phyloP scores from a whole-genome alignment of 2,329 filamentous ascomycete species.

The Polytolypa hystricis region DNA sequence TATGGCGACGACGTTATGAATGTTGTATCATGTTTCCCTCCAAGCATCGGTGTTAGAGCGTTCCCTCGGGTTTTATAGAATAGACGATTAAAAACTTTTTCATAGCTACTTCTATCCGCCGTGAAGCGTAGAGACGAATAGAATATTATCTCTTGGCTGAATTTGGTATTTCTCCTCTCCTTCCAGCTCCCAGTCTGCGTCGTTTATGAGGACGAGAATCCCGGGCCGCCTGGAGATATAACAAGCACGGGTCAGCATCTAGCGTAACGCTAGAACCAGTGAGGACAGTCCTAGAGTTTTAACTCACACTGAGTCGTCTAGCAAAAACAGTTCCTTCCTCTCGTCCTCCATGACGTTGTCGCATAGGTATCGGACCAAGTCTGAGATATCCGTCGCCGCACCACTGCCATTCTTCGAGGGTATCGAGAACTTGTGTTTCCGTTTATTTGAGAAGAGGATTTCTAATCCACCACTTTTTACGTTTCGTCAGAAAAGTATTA shows the following conservation, averaged over 20 bases:
- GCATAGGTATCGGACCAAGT: conserved; percentile 69
- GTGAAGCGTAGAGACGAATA: conserved; percentile 94
- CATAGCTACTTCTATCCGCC: conserved; percentile 52
- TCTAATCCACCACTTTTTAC: conserved; percentile 70
- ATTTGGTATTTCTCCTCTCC: conserved; percentile 86
- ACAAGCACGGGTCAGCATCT: too few relatives aligned
- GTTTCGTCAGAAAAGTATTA: conserved; percentile 7
- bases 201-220: conserved; percentile 93
- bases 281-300: too few relatives aligned
- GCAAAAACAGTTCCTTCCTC: conserved; percentile 77
- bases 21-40: too few relatives aligned
- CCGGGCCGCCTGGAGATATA: conserved; percentile 64
- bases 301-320: conserved; percentile 77
- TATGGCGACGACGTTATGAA: too few relatives aligned
- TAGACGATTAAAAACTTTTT: background rate
- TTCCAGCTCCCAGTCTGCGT: conserved; percentile 96
- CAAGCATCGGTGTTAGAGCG: background rate
- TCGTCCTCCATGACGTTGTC: conserved; percentile 73
- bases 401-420: conserved; percentile 52
- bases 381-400: conserved; percentile 56
- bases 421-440: conserved; percentile 58
- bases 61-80: background rate
- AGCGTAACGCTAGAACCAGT: too few relatives aligned
- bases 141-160: conserved; percentile 69
- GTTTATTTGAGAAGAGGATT: conserved; percentile 79